phyloP scores from a whole-genome alignment of 1,284 basidiomycete genomes.

The Cryptococcus sp. region DNA sequence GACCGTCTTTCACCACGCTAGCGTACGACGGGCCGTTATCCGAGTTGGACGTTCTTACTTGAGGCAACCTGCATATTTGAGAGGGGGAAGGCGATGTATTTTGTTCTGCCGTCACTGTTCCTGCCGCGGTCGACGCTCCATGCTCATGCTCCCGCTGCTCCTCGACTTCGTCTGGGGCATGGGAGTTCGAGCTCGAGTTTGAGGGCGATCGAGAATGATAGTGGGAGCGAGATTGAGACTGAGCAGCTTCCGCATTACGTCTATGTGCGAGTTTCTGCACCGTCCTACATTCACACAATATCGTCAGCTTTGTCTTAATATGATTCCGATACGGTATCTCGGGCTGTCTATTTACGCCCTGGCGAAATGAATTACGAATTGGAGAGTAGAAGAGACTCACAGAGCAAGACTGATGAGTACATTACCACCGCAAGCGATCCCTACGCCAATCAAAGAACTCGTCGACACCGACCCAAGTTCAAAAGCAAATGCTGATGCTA shows the following conservation, averaged over 20 bases:
- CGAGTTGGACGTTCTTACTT: no score
- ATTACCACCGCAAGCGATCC: slow-evolving; percentile 80
- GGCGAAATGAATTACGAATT: no score
- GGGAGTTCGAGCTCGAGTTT: background rate
- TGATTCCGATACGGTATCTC: background rate
- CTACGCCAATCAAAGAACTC: slow-evolving; percentile 72
- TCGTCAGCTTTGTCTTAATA: background rate
- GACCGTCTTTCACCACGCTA: no score
- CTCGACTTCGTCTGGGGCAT: background rate
- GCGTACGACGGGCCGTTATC: no score
- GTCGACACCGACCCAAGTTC: slow-evolving; percentile 25
- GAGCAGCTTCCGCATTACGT: slow-evolving; percentile 56
- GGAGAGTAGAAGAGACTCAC: slow-evolving; percentile 29
- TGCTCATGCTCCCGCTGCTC: background rate
- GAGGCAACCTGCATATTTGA: no score
- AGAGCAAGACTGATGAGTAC: slow-evolving; percentile 85
- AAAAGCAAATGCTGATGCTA: no score
- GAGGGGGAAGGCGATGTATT: no score
- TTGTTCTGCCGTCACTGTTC: no score
- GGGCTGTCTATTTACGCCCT: no score
- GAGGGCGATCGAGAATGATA: background rate
- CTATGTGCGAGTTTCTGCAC: slow-evolving; percentile 89
- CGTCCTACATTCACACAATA: slow-evolving; percentile 55
- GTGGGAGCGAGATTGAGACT: background rate
- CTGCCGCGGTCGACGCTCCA: background rate